phyloP scores from a whole-genome alignment of 176 grass and related monocot genomes.

The Triticum monococcum region DNA sequence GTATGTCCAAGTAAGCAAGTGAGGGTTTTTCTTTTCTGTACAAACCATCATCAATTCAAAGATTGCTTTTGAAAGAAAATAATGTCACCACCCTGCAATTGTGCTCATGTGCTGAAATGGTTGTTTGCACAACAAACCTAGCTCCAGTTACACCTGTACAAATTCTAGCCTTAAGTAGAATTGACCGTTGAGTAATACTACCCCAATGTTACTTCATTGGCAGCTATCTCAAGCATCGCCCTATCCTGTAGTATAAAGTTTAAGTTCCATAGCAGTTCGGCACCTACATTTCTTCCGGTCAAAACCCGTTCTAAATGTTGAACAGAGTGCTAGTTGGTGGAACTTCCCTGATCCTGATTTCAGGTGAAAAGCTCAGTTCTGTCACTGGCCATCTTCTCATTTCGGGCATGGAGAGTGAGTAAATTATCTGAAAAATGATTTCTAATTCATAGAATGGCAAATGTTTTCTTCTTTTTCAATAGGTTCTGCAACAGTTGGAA shows the following conservation, averaged over 20 bases:
- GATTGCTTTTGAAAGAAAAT: neutral
- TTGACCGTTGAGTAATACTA: too few species aligned
- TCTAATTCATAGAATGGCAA: too few species aligned
- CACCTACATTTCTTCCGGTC: neutral
- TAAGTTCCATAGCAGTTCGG: neutral
- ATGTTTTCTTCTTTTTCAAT: neutral
- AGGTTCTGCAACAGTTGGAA: conserved; percentile 35
- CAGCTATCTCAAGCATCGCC: too few species aligned
- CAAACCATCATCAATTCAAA: neutral
- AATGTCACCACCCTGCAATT: neutral
- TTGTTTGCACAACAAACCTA: too few species aligned
- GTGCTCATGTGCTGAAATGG: neutral
- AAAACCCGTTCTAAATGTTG: neutral
- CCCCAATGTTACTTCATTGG: too few species aligned
- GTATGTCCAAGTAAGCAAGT: too few species aligned
- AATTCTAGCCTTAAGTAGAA: neutral
- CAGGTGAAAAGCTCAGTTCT: conserved; percentile 46
- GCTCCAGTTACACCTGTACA: neutral
- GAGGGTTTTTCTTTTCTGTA: neutral
- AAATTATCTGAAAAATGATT: neutral
- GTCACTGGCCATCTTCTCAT: conserved; percentile 35
- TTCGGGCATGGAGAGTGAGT: conserved; percentile 35
- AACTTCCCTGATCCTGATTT: neutral
- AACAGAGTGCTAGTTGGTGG: neutral
- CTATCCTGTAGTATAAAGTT: too few species aligned